phyloP scores from a whole-genome alignment of 306 rosid species.

The Hylodesmum podocarpum region DNA sequence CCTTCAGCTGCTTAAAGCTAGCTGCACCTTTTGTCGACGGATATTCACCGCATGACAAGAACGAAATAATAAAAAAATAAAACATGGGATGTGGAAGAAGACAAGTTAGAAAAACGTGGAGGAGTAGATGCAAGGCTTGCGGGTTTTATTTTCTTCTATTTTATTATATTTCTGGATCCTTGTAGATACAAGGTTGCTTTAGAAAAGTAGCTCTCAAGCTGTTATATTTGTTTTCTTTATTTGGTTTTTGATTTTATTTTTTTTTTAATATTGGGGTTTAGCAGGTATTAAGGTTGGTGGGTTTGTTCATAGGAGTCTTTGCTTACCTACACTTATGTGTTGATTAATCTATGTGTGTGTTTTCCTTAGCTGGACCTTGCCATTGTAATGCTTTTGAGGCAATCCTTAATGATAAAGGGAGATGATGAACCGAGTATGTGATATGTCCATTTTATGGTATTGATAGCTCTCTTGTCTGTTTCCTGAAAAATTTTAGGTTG shows the following conservation, averaged over 20 bases:
- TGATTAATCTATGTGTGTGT: background rate
- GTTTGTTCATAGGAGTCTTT: background rate
- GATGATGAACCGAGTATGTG: background rate
- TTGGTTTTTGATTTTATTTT: background rate
- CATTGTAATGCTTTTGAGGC: background rate
- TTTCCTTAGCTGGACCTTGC: background rate
- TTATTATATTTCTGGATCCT: background rate
- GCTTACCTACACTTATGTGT: background rate
- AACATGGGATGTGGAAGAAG: background rate
- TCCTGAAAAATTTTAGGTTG: background rate
- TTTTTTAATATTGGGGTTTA: background rate
- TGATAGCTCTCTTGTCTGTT: background rate
- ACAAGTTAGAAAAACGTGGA: background rate
- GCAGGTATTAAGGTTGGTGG: slow-evolving; percentile 5
- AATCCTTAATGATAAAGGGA: slow-evolving; percentile 12
- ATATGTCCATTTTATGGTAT: background rate
- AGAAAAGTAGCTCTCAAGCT: background rate
- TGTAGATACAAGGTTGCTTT: background rate
- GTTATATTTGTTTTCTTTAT: background rate
- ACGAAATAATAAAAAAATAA: background rate
- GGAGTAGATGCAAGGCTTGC: background rate
- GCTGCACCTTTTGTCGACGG: no score
- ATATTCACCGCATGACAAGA: background rate
- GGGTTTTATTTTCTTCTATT: background rate
- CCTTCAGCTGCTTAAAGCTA: slow-evolving; percentile 68